Conservation (phyloP, 441 rosid genomes). For the Breynia disticha region DNA sequence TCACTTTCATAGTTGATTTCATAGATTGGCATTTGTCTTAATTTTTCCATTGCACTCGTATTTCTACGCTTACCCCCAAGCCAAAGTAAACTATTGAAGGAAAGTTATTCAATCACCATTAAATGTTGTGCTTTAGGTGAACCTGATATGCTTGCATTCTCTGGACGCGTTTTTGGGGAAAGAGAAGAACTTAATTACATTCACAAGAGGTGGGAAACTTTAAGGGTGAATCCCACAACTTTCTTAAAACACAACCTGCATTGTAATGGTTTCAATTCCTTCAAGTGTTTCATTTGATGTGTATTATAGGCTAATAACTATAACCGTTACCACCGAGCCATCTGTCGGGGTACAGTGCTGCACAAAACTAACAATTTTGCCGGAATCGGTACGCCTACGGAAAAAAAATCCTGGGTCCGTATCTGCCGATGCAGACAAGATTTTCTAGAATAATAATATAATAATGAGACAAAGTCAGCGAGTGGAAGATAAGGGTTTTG, state of each 20-base stretch:
- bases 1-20: background rate
- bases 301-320: conserved; percentile 41
- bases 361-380: no score
- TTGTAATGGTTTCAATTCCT: background rate
- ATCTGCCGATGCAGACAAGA: no score
- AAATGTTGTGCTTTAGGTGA: conserved; percentile 45
- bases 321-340: no score
- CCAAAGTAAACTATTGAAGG: background rate
- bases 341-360: no score
- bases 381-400: no score
- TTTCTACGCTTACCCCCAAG: no score
- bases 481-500: no score
- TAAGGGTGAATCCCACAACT: conserved; percentile 45
- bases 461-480: no score
- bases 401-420: no score
- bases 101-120: conserved; percentile 3
- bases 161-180: conserved; percentile 73
- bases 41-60: no score
- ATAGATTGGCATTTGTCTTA: background rate
- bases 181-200: conserved; percentile 58
- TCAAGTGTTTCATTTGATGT: conserved; percentile 9
- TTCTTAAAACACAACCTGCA: conserved; percentile 4
- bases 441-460: no score
- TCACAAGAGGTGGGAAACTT: conserved; percentile 78
- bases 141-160: conserved; percentile 89